Evolutionary conservation across 306 rosid genomes (phyloP), one percentile per base, ranked within the genome.

Genomic region (Quercus bicolor): DNA sequence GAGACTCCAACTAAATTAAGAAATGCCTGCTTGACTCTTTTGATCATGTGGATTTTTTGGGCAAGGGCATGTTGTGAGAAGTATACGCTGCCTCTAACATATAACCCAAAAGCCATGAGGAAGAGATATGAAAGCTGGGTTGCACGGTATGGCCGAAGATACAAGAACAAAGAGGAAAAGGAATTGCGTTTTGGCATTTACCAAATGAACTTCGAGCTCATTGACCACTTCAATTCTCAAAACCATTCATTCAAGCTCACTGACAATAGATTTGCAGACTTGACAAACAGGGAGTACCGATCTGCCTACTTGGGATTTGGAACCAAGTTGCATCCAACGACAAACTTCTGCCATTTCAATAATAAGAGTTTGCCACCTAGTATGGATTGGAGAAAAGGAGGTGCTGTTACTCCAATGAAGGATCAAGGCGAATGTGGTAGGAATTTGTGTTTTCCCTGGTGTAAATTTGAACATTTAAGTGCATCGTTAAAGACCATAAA

Each of bases 351-450:
- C 74, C 80, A 84, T 73, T 83, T 69, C 16, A 54, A 69, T 18
- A 65, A 68, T 37, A 61, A 26, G 43, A 48, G 53, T 54, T 80
- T 81, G 64, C 93, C 90, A 23, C 45, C 71, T 68, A 57, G 64
- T 56, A 77, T 91, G 57, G 94, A 91, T 77, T 91, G 98, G 97
- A 90, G 97, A 86, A 76, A 81, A 71, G 79, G 79, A 34, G 91
- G 92, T 14, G 89, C 89, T 5, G 86, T 89, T 70, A 89, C 94
- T 57, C 87, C 76, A 6, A 13, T 94, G 77, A 94, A 88, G 81
- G 76, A 94, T 80, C 97, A 92, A 85, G 91, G 96, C 82, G 43
- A 59, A 55, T 90, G 98, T 55, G 97, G 97, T 94, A 94, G 68
- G 56, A 43, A 80, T 77, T 78, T 60, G 0, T 56, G 37, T 1